Evolutionary conservation across 2,329 filamentous ascomycete genomes (phyloP), one percentile per base, ranked within the genome.

Genomic region (Davidsoniella neocaledoniae): DNA sequence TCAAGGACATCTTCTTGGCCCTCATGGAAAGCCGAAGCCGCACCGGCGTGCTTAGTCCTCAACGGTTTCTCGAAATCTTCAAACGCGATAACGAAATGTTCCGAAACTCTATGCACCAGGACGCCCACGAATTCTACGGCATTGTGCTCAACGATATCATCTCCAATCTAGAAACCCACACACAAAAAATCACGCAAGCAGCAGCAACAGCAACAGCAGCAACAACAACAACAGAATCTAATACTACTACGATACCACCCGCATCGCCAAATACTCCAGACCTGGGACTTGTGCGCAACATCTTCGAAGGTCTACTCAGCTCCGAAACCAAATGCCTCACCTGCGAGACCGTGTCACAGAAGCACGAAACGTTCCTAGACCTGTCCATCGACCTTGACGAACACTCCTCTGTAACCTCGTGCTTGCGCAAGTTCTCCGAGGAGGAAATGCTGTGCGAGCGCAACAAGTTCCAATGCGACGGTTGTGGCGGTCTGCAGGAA

Each of bases 391-490:
- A 98, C 64, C 69, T 98, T 10, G 87, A 94, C 56, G 82, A 95
- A 60, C 87, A 96, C 62, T 88, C 88, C 0, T 98, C 91, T 0
- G 91, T 98, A 3, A 96, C 91, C 2, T 90, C 91, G 23, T 98
- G 91, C 62, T 67, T 98, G 55, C 77, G 86, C 53, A 94, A 95
- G 59, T 98, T 98, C 60, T 98, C 91, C 0, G 87, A 91, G 43
- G 91, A 96, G 59, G 91, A 98, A 64, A 95, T 96, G 86, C 74
- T 98, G 52, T 96, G 91, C 61, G 91, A 98, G 67, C 77, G 88
- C 54, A 96, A 98, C 69, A 98, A 98, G 62, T 98, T 98, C 57
- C 90, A 98, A 61, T 98, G 91, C 66, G 91, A 98, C 62, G 88
- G 88, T 58, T 98, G 91, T 58, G 91, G 91, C 48, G 91, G 91